Base-by-base conservation (phyloP, 352 stramenopile species). In the Globisporangium emineosum region DNA sequence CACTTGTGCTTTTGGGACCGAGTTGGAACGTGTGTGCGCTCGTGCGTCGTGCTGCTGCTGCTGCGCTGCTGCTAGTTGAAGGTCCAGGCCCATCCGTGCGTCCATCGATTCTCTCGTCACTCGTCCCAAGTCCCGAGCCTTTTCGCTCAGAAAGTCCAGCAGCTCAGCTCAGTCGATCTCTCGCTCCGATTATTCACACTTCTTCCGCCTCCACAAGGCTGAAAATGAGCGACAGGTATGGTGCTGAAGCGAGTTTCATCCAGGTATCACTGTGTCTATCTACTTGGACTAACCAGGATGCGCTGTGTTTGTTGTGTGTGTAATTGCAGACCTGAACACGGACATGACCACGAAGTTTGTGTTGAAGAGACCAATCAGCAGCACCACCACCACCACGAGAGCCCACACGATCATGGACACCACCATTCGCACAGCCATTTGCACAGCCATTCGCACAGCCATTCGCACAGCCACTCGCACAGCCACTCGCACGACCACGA, bases 311-410 rank as follows among this genome's bases (percentile, higher is more conserved):
- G 50, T 29, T 60, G 7, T 60, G 15, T 63, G 23, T 30, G 29
- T 23, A 2, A 15, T 19, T 37, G 13, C 5, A 67, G 62, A 58
- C 62, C 62, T 27, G 62, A 67, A 15, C 54, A 62, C 35, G 35
- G 30, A 12, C 43, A 52, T 23, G 30, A 43, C 27, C 50, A 37
- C 27, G 42, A 67, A 15, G 30, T 30, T 9, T 61, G 52, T 52
- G 3, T 55, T 37, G 60, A 60, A 19, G 43, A 53, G 37, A 59
- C 62, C 2, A 67, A 67, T 54, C 62, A 67, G 54, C 35, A 37
- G 7, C 5, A 25, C 19, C 52, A 58, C 15, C 52, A 58, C 51
- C 51, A 43, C 27, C 52, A 58, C 30, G 52, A 12, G 35, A 42
- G 35, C 17, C 13, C 35, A 4, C 52, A 45, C 15, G 19, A 27